Conservation (phyloP, 2,329 filamentous ascomycete species). For the Rasamsonia emersonii region DNA sequence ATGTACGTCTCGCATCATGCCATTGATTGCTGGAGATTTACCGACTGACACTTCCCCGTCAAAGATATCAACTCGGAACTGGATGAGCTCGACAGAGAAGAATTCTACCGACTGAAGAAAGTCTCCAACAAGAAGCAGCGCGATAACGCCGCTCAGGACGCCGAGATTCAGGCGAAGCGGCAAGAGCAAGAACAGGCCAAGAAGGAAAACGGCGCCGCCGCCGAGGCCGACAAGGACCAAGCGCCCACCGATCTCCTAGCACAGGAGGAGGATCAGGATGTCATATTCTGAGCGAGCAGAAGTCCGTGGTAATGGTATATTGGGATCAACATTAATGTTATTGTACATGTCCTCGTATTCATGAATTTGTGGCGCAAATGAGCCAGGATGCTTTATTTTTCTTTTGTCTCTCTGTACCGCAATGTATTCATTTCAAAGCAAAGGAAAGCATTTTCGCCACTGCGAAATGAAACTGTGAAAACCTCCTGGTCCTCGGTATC, state of each 20-base stretch:
- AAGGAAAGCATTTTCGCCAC: too few relatives aligned
- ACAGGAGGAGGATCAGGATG: conserved; percentile 66
- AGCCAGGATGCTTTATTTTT: too few relatives aligned
- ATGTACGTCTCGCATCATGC: conserved; percentile 46
- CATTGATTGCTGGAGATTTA: not conserved
- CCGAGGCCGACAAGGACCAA: conserved; percentile 23
- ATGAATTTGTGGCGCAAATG: too few relatives aligned
- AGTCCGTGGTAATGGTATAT: too few relatives aligned
- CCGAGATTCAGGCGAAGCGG: conserved; percentile 66
- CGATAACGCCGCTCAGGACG: conserved; percentile 63
- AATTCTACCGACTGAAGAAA: conserved; percentile 97
- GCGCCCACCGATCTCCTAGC: conserved; percentile 59
- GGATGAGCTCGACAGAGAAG: conserved; percentile 93
- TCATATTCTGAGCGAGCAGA: conserved; percentile 79
- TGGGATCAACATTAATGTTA: too few relatives aligned
- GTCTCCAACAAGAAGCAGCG: conserved; percentile 77
- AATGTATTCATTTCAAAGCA: too few relatives aligned
- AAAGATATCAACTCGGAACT: conserved; percentile 93
- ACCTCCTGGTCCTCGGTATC: too few relatives aligned
- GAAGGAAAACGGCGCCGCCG: conserved; percentile 27
- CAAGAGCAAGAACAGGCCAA: conserved; percentile 39
- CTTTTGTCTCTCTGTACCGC: too few relatives aligned
- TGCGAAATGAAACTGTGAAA: too few relatives aligned
- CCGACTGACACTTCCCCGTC: conserved; percentile 10
- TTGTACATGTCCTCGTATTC: too few relatives aligned